Evolutionary conservation across 2,329 filamentous ascomycete genomes (phyloP).

Genomic region (Westerdykella aurantiaca): DNA sequence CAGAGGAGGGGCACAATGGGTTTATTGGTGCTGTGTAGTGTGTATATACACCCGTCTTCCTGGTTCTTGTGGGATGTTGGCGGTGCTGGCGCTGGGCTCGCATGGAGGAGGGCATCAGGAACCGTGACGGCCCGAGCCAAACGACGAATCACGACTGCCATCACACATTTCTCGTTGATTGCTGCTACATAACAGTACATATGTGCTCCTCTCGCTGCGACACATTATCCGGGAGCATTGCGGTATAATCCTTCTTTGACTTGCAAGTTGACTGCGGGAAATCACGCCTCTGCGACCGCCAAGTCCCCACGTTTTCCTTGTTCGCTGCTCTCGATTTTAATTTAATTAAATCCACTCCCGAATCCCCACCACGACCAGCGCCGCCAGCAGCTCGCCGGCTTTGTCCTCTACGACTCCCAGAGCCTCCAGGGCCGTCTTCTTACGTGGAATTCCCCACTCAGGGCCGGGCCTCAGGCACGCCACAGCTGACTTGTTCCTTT

Average conservation of each 20-base stretch:
- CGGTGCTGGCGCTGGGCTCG: neutral
- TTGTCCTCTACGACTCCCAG: too few species aligned
- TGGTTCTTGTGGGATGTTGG: neutral
- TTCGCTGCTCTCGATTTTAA: neutral
- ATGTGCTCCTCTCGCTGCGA: too few species aligned
- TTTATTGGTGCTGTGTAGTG: too few species aligned
- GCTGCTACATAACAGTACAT: neutral
- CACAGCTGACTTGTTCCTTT: conserved; percentile 20
- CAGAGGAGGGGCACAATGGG: neutral
- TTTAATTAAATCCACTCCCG: neutral
- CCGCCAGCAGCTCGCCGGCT: neutral
- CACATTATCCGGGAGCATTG: too few species aligned
- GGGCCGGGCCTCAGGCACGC: conserved; percentile 5
- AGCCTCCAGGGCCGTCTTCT: too few species aligned
- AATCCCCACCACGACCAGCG: neutral
- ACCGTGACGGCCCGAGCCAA: neutral
- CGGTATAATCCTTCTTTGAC: too few species aligned
- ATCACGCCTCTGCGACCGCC: neutral
- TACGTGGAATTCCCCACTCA: neutral
- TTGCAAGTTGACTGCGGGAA: neutral
- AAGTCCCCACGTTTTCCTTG: neutral
- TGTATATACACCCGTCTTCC: too few species aligned
- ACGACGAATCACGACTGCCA: conserved; percentile 2
- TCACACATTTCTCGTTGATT: conserved; percentile 4
- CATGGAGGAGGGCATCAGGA: too few species aligned